These are phyloP conservation scores for Puccinia horiana DNA, from an alignment of 1,284 basidiomycete species.

Conservation along the genomic window DNA sequence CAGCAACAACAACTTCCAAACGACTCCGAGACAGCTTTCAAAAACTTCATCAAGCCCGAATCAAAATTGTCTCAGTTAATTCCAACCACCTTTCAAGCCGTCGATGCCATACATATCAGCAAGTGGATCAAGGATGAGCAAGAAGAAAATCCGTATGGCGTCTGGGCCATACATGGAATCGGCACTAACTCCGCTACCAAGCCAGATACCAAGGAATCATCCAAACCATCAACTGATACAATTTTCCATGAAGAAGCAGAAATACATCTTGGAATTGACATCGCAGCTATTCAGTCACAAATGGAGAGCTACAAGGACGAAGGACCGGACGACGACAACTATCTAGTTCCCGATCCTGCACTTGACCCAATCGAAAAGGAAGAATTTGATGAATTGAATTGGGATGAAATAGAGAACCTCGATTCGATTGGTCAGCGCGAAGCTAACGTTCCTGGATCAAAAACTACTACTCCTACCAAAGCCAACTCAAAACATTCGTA, in stretches of 20 bases:
- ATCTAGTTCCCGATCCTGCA: slow-evolving; percentile 54
- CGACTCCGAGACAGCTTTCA: slow-evolving; percentile 8
- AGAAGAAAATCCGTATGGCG: slow-evolving; percentile 57
- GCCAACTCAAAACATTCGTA: slow-evolving; percentile 3
- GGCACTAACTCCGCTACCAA: slow-evolving; percentile 7
- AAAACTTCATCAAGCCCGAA: slow-evolving; percentile 36
- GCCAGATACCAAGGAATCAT: neutral
- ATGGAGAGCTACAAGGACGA: slow-evolving; percentile 54
- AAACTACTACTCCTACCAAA: slow-evolving; percentile 11
- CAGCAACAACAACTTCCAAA: slow-evolving; percentile 2
- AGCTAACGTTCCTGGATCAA: slow-evolving; percentile 49
- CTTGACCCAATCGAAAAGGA: slow-evolving; percentile 54
- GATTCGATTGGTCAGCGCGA: slow-evolving; percentile 50
- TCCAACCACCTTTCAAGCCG: slow-evolving; percentile 47
- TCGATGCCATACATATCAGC: slow-evolving; percentile 44
- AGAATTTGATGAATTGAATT: slow-evolving; percentile 53
- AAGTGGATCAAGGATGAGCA: slow-evolving; percentile 52
- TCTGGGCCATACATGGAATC: slow-evolving; percentile 57
- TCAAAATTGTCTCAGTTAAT: slow-evolving; percentile 29
- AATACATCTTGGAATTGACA: slow-evolving; percentile 50
- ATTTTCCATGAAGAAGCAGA: slow-evolving; percentile 25
- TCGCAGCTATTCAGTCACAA: slow-evolving; percentile 46
- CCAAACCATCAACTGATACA: neutral
- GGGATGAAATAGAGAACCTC: slow-evolving; percentile 51
- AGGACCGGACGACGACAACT: slow-evolving; percentile 58